Evolutionary conservation across 2,329 filamentous ascomycete genomes (phyloP), one percentile per base, ranked within the genome.

Genomic region (Dactylellina leptospora): DNA sequence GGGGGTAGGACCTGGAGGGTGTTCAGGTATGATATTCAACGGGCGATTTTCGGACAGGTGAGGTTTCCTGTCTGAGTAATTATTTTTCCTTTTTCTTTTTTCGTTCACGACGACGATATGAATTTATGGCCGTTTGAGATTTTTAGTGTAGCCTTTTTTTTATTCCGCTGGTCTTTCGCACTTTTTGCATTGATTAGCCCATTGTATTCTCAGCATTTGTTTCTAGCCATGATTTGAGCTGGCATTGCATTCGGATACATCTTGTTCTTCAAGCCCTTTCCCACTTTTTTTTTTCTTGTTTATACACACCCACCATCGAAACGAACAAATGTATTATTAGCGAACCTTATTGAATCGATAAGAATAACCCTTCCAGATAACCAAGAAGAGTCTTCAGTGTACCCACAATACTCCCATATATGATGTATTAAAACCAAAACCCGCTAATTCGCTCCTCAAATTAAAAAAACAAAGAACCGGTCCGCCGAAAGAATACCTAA

Each of bases 1-100:
- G 68, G 59, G 27, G 64, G 68, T 64, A 64, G 68, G 40, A 60
- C 68, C 45, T 72, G 68, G 68, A 63, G 68, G 38, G 68, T 64
- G n/a, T 60, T 72, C 68, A 72, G 64, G 30, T 72, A 55, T 44
- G 68, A 72, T 23, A 47, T 72, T 16, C 68, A 72, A 40, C 27
- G 59, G 53, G 18, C 10, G 23, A 5, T 72, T 22, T 64, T 59
- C 33, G 68, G 68, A 36, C 68, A 72, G 33, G 68, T 64, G n/a
- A 45, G 68, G 25, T 72, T 72, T 27, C 68, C 68, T 2, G 53
- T 72, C 25, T 72, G 23, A 53, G 11, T 22, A 2, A 2, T 20
- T 33, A 11, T 23, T 45, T 47, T 33, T 42, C 18, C 4, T 18
- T 40, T 55, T 42, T 55, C 38, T 16, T 45, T 45, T 45, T n/a